Percentiles rank a stretch among this genome's conserved stretches.
These are phyloP conservation scores for Kregervanrija delftensis DNA, from an alignment of 805 yeast species.

Conservation along the genomic window DNA sequence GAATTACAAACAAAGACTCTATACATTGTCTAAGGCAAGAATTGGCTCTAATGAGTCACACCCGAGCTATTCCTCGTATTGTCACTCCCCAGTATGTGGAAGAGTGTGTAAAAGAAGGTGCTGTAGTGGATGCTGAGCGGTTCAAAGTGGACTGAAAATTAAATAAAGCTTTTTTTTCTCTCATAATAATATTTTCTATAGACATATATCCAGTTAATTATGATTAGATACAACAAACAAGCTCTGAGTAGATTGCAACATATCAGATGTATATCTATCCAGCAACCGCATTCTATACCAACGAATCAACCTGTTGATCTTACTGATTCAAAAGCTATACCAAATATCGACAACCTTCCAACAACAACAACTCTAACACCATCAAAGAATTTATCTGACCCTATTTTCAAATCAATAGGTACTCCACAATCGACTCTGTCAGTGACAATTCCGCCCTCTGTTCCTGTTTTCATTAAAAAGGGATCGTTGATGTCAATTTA, in stretches of 20 bases:
- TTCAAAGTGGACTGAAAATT: neutral
- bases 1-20: too few species aligned
- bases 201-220: neutral
- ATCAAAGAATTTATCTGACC: slow-evolving; percentile 9
- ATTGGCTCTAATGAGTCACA: too few species aligned
- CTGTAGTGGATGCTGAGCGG: slow-evolving; percentile 2
- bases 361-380: neutral
- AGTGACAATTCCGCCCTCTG: slow-evolving; percentile 50
- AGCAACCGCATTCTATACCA: slow-evolving; percentile 9
- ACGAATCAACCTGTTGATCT: slow-evolving; percentile 10
- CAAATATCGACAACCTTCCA: neutral
- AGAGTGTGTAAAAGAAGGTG: slow-evolving; percentile 4
- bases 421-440: slow-evolving; percentile 42
- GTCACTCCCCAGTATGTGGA: slow-evolving; percentile 3
- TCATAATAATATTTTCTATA: neutral
- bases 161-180: too few species aligned
- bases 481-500: slow-evolving; percentile 46
- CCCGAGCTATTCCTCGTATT: slow-evolving; percentile 1
- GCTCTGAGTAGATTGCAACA: too few species aligned
- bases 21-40: too few species aligned
- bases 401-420: slow-evolving; percentile 39
- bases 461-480: slow-evolving; percentile 43
- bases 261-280: slow-evolving; percentile 13
- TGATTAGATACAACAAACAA: too few species aligned
- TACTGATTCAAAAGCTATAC: slow-evolving; percentile 7